A percentile compares a stretch with the other conserved stretches of the same genome.
phyloP scores from a whole-genome alignment of 352 stramenopile species.

The Blastocystis sp. region DNA sequence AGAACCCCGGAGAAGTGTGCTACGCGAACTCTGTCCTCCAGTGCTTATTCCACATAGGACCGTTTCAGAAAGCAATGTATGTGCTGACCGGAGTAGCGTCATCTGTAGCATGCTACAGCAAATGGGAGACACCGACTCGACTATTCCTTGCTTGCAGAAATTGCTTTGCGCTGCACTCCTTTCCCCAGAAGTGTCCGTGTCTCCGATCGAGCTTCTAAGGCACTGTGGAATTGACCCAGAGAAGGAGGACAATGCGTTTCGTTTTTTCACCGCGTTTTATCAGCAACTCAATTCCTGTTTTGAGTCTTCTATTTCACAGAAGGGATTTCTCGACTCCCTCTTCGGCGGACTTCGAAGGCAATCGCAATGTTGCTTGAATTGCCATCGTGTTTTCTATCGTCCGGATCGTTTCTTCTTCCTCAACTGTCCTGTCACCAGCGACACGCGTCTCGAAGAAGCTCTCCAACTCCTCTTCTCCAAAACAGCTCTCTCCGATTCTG shows the following conservation, averaged over 20 bases:
- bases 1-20: neutral
- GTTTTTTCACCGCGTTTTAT: neutral
- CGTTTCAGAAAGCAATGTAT: slow-evolving; percentile 16
- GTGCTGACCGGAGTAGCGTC: neutral
- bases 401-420: neutral
- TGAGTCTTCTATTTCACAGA: neutral
- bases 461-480: neutral
- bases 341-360: neutral
- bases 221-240: neutral
- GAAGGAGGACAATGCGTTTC: slow-evolving; percentile 1
- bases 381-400: slow-evolving; percentile 19
- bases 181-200: neutral
- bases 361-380: neutral
- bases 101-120: neutral
- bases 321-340: neutral
- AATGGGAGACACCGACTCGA: neutral
- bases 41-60: neutral
- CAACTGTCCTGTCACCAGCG: neutral
- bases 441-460: slow-evolving; percentile 2
- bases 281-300: neutral
- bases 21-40: slow-evolving; percentile 30
- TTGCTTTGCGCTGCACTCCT: neutral
- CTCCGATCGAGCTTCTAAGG: neutral
- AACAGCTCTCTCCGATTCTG: neutral
- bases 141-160: neutral